Percentiles rank a stretch among this genome's conserved stretches.
Evolutionary conservation across 1,284 basidiomycete species (phyloP).

Genomic region (Cutaneotrichosporon sp.): DNA sequence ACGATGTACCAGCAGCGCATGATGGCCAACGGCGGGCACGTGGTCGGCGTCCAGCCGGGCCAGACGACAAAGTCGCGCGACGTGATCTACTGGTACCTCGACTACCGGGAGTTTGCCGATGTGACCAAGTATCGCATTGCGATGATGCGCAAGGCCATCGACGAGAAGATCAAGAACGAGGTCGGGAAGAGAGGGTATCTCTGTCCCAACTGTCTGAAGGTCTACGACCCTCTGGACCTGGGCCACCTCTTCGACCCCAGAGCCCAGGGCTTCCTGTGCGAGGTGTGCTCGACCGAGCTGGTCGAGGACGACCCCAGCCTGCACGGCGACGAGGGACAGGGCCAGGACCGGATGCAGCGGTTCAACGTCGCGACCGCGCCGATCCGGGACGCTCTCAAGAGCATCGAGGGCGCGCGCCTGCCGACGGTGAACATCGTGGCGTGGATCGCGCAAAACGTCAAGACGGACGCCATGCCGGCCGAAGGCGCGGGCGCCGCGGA

Average conservation of each 20-base stretch:
- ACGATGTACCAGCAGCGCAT: conserved; percentile 28
- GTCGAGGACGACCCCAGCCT: conserved; percentile 69
- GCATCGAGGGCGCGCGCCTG: conserved; percentile 63
- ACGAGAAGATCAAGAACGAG: conserved; percentile 75
- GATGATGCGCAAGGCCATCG: conserved; percentile 87
- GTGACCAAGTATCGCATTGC: conserved; percentile 96
- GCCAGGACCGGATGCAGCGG: conserved; percentile 88
- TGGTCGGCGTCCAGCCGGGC: conserved; percentile 7
- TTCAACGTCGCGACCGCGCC: conserved; percentile 89
- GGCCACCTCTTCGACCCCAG: conserved; percentile 62
- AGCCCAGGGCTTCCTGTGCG: conserved; percentile 35
- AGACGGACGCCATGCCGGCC: conserved; percentile 56
- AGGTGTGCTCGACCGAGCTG: conserved; percentile 69
- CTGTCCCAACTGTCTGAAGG: conserved; percentile 80
- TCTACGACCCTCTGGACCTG: conserved; percentile 81
- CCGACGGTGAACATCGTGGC: conserved; percentile 41
- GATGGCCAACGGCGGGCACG: conserved; percentile 3
- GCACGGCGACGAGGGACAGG: conserved; percentile 45
- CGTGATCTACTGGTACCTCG: conserved; percentile 87
- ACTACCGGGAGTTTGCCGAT: conserved; percentile 92
- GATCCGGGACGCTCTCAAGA: conserved; percentile 78
- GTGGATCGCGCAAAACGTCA: conserved; percentile 45
- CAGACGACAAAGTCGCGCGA: conserved; percentile 19
- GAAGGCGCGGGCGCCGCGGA: conserved; percentile 62
- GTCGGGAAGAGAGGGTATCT: conserved; percentile 94